phyloP scores from a whole-genome alignment of 805 yeast genomes.

The Starmerella floris region DNA sequence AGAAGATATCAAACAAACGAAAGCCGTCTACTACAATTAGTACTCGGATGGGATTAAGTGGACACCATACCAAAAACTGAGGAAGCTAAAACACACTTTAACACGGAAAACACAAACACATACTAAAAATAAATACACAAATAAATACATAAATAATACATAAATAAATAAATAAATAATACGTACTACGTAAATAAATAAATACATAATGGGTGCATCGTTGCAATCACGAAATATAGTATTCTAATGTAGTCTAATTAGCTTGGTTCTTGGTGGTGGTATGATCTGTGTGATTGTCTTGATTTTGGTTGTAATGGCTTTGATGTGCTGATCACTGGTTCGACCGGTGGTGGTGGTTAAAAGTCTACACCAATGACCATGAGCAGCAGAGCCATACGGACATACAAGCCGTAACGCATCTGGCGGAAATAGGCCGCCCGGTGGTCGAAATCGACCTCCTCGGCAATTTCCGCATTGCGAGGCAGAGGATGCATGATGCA shows the following conservation, averaged over 20 bases:
- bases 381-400: constrained; percentile 96
- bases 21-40: too few relatives aligned
- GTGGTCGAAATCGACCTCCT: constrained; percentile 97
- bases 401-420: constrained; percentile 95
- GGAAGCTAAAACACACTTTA: too few relatives aligned
- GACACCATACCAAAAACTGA: too few relatives aligned
- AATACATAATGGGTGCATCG: constrained; percentile 4
- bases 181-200: constrained; percentile 2
- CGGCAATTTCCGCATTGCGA: constrained; percentile 88
- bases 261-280: neutral
- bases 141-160: constrained; percentile 3
- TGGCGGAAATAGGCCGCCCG: constrained; percentile 99
- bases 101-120: constrained; percentile 10
- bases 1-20: neutral
- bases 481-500: constrained; percentile 98
- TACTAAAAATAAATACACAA: constrained; percentile 4
- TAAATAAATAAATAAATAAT: constrained; percentile 9
- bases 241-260: neutral
- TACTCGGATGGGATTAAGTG: too few relatives aligned
- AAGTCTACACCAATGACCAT: constrained; percentile 95
- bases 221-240: neutral
- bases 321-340: too few relatives aligned
- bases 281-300: too few relatives aligned
- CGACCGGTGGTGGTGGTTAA: constrained; percentile 24
- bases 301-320: too few relatives aligned